Conservation (phyloP, 495 filamentous ascomycete species). For the Penicillium maclennaniae region DNA sequence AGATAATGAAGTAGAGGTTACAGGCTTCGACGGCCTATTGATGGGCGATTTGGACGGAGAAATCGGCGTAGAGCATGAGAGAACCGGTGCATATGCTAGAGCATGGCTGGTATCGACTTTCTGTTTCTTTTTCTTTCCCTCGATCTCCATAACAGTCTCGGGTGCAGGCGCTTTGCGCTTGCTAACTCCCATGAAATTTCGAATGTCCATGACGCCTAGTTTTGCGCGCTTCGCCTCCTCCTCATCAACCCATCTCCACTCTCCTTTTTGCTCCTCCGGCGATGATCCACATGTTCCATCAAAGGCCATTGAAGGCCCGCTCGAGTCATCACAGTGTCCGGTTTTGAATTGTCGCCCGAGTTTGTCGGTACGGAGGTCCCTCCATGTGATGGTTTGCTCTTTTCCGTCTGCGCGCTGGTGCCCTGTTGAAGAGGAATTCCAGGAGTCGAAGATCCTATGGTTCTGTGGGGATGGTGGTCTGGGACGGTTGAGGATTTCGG, state of each 20-base stretch:
- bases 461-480: constrained; percentile 21
- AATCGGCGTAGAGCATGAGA: too few species aligned
- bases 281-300: constrained; percentile 12
- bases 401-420: constrained; percentile 69
- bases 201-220: constrained; percentile 36
- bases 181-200: constrained; percentile 33
- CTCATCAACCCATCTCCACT: constrained; percentile 18
- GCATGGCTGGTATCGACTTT: background rate
- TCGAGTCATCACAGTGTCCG: constrained; percentile 13
- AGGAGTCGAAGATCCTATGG: constrained; percentile 65
- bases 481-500: background rate
- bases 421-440: constrained; percentile 76
- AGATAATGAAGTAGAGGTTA: background rate
- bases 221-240: constrained; percentile 14
- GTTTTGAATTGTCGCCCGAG: constrained; percentile 61
- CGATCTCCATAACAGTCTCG: constrained; percentile 8
- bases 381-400: constrained; percentile 63
- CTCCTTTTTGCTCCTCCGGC: background rate
- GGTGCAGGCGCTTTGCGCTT: constrained; percentile 17
- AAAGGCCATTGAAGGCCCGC: constrained; percentile 11
- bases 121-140: constrained; percentile 2
- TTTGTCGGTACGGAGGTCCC: constrained; percentile 61
- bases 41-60: too few species aligned
- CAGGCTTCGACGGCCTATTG: background rate
- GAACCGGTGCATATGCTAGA: too few species aligned